These are phyloP conservation scores for Ceratocystis alfenasii DNA, from an alignment of 2,329 filamentous ascomycete genomes.

Conservation along the genomic window DNA sequence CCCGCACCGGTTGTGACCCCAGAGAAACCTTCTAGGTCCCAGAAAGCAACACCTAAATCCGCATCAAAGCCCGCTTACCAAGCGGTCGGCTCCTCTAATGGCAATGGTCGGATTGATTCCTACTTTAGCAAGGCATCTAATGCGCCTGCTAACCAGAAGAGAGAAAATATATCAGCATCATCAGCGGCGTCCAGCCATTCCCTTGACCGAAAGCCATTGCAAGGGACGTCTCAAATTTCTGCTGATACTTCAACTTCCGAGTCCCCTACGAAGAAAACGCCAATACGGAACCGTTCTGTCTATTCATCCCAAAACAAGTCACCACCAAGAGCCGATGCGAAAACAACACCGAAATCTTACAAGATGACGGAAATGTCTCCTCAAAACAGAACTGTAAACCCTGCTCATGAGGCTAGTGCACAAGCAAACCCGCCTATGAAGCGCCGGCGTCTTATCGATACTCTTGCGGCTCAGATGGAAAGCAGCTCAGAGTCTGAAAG, in stretches of 20 bases:
- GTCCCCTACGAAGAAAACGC: not conserved
- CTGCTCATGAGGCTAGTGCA: not conserved
- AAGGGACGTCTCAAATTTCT: not conserved
- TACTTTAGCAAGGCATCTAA: slow-evolving; percentile 16
- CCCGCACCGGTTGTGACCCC: not conserved
- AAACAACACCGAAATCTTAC: not conserved
- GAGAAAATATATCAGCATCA: not conserved
- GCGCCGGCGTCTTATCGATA: slow-evolving; percentile 33
- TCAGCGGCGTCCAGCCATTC: not conserved
- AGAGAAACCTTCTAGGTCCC: not conserved
- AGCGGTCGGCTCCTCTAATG: not conserved
- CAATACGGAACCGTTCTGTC: not conserved
- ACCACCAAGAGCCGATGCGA: not conserved
- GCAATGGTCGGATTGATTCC: slow-evolving; percentile 18
- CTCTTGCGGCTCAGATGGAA: slow-evolving; percentile 33
- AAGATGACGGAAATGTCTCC: not conserved
- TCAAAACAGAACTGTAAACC: not conserved
- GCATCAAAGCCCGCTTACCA: not conserved
- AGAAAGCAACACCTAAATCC: not conserved
- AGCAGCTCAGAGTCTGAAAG: slow-evolving; percentile 26
- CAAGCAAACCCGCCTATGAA: slow-evolving; percentile 13
- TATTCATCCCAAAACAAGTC: not conserved
- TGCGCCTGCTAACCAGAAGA: not conserved
- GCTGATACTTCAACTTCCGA: not conserved
- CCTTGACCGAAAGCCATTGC: not conserved